phyloP scores from a whole-genome alignment of 192 early-diverging fungal species.

The Mortierella claussenii region DNA sequence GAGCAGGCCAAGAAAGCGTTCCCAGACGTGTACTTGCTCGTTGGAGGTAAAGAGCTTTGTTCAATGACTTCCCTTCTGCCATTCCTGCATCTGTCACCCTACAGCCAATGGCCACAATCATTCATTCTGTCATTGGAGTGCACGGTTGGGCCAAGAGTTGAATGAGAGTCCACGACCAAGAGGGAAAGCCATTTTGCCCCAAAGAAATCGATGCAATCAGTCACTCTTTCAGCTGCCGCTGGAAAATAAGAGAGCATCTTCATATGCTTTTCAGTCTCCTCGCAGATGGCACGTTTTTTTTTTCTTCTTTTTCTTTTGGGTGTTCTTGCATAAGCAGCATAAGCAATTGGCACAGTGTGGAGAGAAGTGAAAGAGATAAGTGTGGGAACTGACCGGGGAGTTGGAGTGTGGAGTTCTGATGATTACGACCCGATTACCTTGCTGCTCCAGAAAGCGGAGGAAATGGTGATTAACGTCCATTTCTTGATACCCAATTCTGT shows the following conservation, averaged over 20 bases:
- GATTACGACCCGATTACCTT: too few species aligned
- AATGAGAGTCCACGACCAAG: not conserved
- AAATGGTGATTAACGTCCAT: too few species aligned
- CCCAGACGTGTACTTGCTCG: slow-evolving; percentile 78
- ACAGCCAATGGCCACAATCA: too few species aligned
- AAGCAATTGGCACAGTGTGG: too few species aligned
- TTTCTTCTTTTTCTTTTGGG: not conserved
- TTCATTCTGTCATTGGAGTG: too few species aligned
- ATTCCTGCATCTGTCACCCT: not conserved
- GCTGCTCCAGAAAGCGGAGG: too few species aligned
- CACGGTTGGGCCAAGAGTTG: slow-evolving; percentile 5
- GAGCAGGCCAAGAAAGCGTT: slow-evolving; percentile 88
- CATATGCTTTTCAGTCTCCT: slow-evolving; percentile 36
- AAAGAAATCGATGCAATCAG: slow-evolving; percentile 17
- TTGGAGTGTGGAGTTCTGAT: too few species aligned
- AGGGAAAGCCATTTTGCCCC: slow-evolving; percentile 9
- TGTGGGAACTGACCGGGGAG: too few species aligned
- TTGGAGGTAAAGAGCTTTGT: slow-evolving; percentile 63
- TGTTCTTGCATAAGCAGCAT: slow-evolving; percentile 6
- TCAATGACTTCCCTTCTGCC: not conserved
- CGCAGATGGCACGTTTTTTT: too few species aligned
- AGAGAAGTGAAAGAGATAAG: too few species aligned
- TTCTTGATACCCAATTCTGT: too few species aligned
- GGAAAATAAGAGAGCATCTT: slow-evolving; percentile 25
- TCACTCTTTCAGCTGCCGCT: slow-evolving; percentile 22